Evolutionary conservation across 768 basidiomycete species (phyloP).

Genomic region (Mycena rosella): DNA sequence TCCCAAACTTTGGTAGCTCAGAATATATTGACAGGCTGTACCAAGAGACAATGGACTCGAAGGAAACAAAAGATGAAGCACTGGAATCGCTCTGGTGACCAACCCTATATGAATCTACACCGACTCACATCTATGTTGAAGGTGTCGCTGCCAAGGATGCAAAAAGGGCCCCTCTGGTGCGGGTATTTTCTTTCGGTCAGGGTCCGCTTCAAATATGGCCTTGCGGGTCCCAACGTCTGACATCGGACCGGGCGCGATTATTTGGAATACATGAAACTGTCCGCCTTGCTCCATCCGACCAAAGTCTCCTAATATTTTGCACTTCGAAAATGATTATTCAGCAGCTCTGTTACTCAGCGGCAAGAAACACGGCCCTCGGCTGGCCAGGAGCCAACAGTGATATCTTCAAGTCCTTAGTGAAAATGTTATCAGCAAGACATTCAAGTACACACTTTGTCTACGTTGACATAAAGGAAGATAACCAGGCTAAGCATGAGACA

Average conservation of each 20-base stretch:
- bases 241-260: background rate
- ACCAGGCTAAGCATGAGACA: background rate
- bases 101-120: background rate
- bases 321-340: slow-evolving; percentile 3
- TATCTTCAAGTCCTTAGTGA: too few species aligned
- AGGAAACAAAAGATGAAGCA: slow-evolving; percentile 1
- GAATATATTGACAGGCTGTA: slow-evolving; percentile 4
- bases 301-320: slow-evolving; percentile 2
- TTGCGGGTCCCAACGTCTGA: background rate
- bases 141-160: background rate
- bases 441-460: background rate
- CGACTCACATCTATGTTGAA: slow-evolving; percentile 5
- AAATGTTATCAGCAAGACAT: background rate
- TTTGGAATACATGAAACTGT: background rate
- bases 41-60: slow-evolving; percentile 5
- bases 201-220: background rate
- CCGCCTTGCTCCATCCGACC: background rate
- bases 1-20: background rate
- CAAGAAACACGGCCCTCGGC: background rate
- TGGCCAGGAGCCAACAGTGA: slow-evolving; percentile 6
- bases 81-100: slow-evolving; percentile 12
- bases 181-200: background rate
- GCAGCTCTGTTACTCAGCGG: slow-evolving; percentile 6
- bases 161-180: background rate
- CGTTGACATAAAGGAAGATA: background rate